Percentiles rank a stretch among this genome's conserved stretches.
Conservation (phyloP, 1,284 basidiomycete genomes). For the Ustilago tritici region DNA sequence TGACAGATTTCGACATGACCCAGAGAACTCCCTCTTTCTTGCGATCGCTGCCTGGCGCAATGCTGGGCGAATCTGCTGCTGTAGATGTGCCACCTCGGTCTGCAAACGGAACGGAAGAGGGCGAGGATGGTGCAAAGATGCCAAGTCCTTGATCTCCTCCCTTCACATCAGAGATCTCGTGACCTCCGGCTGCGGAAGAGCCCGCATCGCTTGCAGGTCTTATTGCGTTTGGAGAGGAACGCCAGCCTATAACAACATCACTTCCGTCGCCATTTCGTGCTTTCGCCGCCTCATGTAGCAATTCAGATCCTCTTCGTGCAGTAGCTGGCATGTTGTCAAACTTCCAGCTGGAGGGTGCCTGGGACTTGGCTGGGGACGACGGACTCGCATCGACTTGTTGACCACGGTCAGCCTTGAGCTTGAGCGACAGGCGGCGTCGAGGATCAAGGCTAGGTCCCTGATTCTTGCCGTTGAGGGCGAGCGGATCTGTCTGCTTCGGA, state of each 20-base stretch:
- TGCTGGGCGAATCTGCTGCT: background rate
- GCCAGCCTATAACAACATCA: slow-evolving; percentile 9
- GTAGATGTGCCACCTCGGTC: background rate
- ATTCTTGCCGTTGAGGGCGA: background rate
- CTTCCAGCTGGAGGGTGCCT: slow-evolving; percentile 28
- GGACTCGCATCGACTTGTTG: slow-evolving; percentile 2
- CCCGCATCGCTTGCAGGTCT: slow-evolving; percentile 14
- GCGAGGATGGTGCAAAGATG: slow-evolving; percentile 16
- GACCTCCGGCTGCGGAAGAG: slow-evolving; percentile 8
- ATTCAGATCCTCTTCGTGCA: slow-evolving; percentile 14
- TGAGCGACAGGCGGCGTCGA: slow-evolving; percentile 26
- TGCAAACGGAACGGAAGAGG: background rate
- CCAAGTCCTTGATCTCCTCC: slow-evolving; percentile 16
- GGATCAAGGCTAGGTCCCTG: background rate
- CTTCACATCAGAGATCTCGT: background rate
- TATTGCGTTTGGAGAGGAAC: background rate
- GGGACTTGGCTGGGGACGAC: slow-evolving; percentile 12
- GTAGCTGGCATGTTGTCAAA: slow-evolving; percentile 11
- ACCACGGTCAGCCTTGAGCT: slow-evolving; percentile 16
- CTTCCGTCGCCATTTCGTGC: background rate
- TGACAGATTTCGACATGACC: slow-evolving; percentile 54
- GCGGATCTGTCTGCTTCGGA: slow-evolving; percentile 15
- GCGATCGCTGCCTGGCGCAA: slow-evolving; percentile 30
- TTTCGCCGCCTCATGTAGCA: slow-evolving; percentile 4
- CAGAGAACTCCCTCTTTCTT: slow-evolving; percentile 64